Conservation (phyloP, 345 rosid species). For the Linum trigynum region DNA sequence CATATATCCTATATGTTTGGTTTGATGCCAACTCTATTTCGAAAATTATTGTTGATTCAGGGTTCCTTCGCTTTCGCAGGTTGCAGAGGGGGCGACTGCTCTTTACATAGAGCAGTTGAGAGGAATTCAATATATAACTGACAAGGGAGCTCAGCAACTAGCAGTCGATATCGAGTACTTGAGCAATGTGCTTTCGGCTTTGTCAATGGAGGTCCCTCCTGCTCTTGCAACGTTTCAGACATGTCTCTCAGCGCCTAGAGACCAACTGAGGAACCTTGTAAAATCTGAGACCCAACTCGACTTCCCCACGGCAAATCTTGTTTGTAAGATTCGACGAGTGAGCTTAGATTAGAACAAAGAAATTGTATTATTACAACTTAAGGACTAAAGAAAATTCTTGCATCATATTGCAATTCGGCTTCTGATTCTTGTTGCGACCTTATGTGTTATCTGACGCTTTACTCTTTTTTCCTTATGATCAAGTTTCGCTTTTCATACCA, state of each 20-base stretch:
- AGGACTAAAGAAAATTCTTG: too few species aligned
- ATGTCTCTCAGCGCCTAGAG: slow-evolving; percentile 77
- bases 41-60: too few species aligned
- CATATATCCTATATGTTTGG: too few species aligned
- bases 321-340: slow-evolving; percentile 71
- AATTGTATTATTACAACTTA: too few species aligned
- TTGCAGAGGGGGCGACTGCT: slow-evolving; percentile 92
- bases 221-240: slow-evolving; percentile 73
- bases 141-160: slow-evolving; percentile 88
- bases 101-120: slow-evolving; percentile 90
- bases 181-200: slow-evolving; percentile 90
- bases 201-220: slow-evolving; percentile 74
- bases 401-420: too few species aligned
- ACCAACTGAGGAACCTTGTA: slow-evolving; percentile 56
- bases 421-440: too few species aligned
- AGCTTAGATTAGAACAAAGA: slow-evolving; percentile 45
- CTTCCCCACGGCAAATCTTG: slow-evolving; percentile 70
- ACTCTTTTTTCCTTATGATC: too few species aligned
- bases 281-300: slow-evolving; percentile 69
- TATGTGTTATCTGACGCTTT: too few species aligned
- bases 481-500: too few species aligned
- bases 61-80: slow-evolving; percentile 24
- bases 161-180: slow-evolving; percentile 85
- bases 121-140: slow-evolving; percentile 77
- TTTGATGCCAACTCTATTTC: too few species aligned